phyloP scores from a whole-genome alignment of 2,329 filamentous ascomycete genomes.

The Calonectria pauciramosa region DNA sequence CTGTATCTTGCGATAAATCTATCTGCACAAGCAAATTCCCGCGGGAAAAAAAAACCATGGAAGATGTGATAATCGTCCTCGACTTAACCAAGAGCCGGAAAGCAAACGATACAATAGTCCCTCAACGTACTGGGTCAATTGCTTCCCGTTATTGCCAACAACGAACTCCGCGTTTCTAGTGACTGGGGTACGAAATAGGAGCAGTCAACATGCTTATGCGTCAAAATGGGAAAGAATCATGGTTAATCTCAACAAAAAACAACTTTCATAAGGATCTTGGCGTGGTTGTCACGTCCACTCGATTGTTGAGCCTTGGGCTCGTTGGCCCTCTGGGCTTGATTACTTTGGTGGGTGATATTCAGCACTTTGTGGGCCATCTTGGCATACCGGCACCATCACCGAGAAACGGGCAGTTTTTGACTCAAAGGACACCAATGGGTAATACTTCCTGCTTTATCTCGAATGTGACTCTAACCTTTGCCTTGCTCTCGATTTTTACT shows the following conservation, averaged over 20 bases:
- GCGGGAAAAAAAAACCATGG: no score
- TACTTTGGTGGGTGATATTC: neutral
- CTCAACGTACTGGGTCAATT: no score
- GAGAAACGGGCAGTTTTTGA: neutral
- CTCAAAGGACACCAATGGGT: neutral
- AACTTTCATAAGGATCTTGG: neutral
- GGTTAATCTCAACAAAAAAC: neutral
- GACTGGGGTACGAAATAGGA: neutral
- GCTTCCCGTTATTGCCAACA: neutral
- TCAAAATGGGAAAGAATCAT: neutral
- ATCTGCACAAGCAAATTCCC: no score
- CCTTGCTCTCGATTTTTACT: neutral
- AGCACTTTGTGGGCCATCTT: neutral
- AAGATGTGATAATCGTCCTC: no score
- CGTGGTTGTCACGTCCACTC: neutral
- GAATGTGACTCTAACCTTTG: neutral
- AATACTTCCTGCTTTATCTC: neutral
- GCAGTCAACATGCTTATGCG: neutral
- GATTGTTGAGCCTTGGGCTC: neutral
- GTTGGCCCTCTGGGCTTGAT: no score
- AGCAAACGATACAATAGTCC: no score
- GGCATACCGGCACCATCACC: neutral
- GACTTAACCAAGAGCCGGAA: no score
- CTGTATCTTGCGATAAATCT: no score
- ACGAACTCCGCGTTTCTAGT: neutral